Base-by-base conservation (phyloP, 768 basidiomycete genomes). In the Mycena maculata region DNA sequence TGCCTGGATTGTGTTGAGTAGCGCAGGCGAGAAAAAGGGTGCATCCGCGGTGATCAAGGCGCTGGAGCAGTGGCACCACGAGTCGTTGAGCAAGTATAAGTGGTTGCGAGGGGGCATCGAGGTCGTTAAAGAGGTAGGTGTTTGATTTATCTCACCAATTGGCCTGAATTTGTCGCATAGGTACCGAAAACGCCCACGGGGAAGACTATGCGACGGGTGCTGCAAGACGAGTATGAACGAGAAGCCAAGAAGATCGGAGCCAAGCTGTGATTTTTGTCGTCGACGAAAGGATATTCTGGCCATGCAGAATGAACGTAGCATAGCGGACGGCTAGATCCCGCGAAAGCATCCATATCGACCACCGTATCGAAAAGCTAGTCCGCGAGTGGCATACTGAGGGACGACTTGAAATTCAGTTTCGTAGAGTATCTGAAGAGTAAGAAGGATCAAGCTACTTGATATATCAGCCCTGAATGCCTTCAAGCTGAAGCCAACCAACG, bases 171-270 rank as follows among this genome's bases (percentile, higher is more conserved):
- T 33, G 27, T 65, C 33, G 55, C 38, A 16, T 55, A 91, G 91
- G 89, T 93, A 48, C 92, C 92, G 1, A 93, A 92, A 70, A 86
- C 85, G 0, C 89, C 90, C 0, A 92, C 90, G 9, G 92, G 92
- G 1, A 93, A 94, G 78, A 85, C 87, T 1, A 75, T 93, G 48
- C 84, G 91, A 9, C 80, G 91, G 22, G 79, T 84, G 4, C 75
- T 94, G 60, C 86, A 88, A 61, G 90, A 91, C 15, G 79, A 77
- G 42, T 86, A 89, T 69, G 89, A 91, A 73, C 28, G 28, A 56
- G 63, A 56, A 8, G 42, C 48, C 28, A 73, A 71, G 33, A 63
- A 63, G 49, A 63, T 71, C 12, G 63, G 58, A 12, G 74, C 78
- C 15, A 75, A 73, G 61, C 47, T 80, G 18, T 81, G 68, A 75